Evolutionary conservation across 108 stramenopile species (phyloP).

Genomic region (Nannochloropsis gaditana): DNA sequence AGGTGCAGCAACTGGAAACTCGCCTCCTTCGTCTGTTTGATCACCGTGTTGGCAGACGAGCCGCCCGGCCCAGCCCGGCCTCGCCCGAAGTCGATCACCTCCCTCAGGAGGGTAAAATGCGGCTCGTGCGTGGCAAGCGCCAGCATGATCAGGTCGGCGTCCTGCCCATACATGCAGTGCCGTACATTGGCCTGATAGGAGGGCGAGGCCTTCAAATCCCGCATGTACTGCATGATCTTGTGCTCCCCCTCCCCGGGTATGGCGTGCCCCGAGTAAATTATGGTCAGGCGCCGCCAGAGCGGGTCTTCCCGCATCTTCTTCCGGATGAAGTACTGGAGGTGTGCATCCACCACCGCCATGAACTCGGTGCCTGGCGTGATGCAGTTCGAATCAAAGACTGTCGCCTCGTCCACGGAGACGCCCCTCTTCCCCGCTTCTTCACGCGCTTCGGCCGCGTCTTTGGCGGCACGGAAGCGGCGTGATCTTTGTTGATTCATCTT

Average conservation of each 20-base stretch:
- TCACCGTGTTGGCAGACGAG: constrained; percentile 67
- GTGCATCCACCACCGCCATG: constrained; percentile 76
- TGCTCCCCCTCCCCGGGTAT: constrained; percentile 99
- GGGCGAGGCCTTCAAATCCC: constrained; percentile 19
- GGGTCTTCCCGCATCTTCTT: constrained; percentile 72
- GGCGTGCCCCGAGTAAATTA: constrained; percentile 90
- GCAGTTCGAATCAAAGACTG: constrained; percentile 94
- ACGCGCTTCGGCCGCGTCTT: constrained; percentile 76
- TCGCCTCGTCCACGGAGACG: constrained; percentile 51
- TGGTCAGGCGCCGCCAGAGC: constrained; percentile 73
- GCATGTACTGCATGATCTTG: constrained; percentile 86
- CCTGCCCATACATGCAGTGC: constrained; percentile 94
- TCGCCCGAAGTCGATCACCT: constrained; percentile 74
- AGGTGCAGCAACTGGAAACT: constrained; percentile 95
- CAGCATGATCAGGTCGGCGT: constrained; percentile 98
- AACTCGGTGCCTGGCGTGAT: constrained; percentile 98
- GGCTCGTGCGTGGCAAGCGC: constrained; percentile 94
- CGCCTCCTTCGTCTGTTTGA: constrained; percentile 84
- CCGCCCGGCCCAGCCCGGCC: neutral
- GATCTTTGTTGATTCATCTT: constrained; percentile 99
- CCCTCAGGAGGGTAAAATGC: constrained; percentile 89
- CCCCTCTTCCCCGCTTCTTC: constrained; percentile 63
- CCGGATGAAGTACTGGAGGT: constrained; percentile 63
- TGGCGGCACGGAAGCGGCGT: constrained; percentile 83
- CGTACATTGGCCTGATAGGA: constrained; percentile 41